A percentile compares a stretch with the other conserved stretches of the same genome.
Conservation (phyloP, 2,329 filamentous ascomycete genomes). For the Colletotrichum lini region DNA sequence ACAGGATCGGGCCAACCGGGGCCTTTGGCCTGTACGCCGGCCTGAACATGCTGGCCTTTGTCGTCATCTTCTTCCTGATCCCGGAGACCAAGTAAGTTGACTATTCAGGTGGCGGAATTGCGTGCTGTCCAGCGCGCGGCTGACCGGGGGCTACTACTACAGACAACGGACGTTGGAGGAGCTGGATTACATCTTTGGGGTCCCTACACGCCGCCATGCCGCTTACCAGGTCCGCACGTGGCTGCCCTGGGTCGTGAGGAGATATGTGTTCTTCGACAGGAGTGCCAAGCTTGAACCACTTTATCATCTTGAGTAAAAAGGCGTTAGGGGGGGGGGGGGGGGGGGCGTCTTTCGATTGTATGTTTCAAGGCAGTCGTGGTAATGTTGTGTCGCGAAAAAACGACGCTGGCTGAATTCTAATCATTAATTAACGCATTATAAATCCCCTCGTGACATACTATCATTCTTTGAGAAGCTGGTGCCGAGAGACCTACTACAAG, state of each 20-base stretch:
- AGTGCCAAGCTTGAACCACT: constrained; percentile 56
- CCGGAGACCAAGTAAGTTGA: constrained; percentile 64
- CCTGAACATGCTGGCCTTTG: constrained; percentile 71
- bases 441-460: too few relatives aligned
- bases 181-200: constrained; percentile 56
- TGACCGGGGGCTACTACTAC: not conserved
- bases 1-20: constrained; percentile 52
- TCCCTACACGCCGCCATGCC: constrained; percentile 51
- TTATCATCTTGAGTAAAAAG: constrained; percentile 53
- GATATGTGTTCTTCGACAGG: constrained; percentile 54
- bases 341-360: not conserved
- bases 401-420: too few relatives aligned
- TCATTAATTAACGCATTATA: too few relatives aligned
- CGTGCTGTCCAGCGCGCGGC: not conserved
- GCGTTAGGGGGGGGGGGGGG: too few relatives aligned
- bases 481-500: too few relatives aligned
- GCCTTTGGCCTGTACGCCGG: constrained; percentile 74
- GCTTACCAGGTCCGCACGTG: constrained; percentile 52
- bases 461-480: too few relatives aligned
- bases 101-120: too few relatives aligned
- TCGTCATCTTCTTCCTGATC: constrained; percentile 75
- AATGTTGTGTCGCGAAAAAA: too few relatives aligned
- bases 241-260: constrained; percentile 51
- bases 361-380: too few relatives aligned
- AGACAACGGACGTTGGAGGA: constrained; percentile 64